Percentiles rank a stretch among this genome's conserved stretches.
These are phyloP conservation scores for Phialophora expanda DNA, from an alignment of 2,329 filamentous ascomycete genomes.

Conservation along the genomic window DNA sequence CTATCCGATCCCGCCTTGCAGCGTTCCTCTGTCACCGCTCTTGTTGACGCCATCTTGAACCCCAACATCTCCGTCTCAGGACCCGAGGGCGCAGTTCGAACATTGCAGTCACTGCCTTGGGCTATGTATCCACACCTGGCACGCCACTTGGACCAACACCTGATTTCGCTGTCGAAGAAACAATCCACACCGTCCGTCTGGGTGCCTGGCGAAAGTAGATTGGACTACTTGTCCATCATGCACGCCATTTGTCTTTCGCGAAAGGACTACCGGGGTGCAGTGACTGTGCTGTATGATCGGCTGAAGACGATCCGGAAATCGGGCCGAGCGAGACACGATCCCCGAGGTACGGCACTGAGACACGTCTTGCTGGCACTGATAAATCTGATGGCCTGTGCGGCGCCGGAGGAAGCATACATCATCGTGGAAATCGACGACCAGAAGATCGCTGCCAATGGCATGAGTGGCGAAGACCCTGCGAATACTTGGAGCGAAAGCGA, in stretches of 20 bases:
- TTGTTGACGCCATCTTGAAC: constrained; percentile 59
- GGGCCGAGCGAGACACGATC: constrained; percentile 44
- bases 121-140: constrained; percentile 66
- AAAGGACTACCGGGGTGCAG: constrained; percentile 82
- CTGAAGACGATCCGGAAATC: constrained; percentile 44
- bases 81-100: constrained; percentile 58
- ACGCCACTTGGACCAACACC: constrained; percentile 76
- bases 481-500: not conserved
- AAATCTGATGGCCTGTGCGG: constrained; percentile 87
- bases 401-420: constrained; percentile 81
- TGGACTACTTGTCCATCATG: constrained; percentile 84
- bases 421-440: constrained; percentile 42
- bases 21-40: constrained; percentile 70
- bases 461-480: constrained; percentile 24
- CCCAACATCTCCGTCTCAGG: constrained; percentile 40
- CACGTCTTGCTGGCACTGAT: constrained; percentile 88
- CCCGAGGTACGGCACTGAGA: constrained; percentile 59
- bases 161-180: constrained; percentile 72
- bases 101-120: constrained; percentile 77
- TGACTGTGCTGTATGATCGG: constrained; percentile 51
- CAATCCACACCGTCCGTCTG: constrained; percentile 62
- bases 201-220: constrained; percentile 39
- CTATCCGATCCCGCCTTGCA: constrained; percentile 75
- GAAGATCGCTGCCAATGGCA: not conserved
- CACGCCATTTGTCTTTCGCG: constrained; percentile 88